These are phyloP conservation scores for Boletus pseudo-olivaceus DNA, from an alignment of 768 basidiomycete species.

Conservation along the genomic window DNA sequence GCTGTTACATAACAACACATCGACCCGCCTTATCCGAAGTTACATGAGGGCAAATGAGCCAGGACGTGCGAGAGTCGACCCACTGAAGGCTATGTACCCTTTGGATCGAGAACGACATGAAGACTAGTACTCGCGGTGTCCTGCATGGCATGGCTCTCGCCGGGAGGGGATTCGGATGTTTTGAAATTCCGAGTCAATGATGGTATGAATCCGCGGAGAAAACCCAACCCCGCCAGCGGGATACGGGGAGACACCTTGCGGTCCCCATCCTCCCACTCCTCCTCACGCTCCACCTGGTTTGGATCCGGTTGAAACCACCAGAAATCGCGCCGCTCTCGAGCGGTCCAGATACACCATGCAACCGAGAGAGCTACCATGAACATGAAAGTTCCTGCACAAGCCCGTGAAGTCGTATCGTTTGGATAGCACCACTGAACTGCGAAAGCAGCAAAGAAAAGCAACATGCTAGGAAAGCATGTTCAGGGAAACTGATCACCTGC, in stretches of 20 bases:
- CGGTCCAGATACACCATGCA: slow-evolving; percentile 41
- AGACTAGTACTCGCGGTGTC: background rate
- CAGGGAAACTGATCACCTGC: background rate
- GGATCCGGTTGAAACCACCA: slow-evolving; percentile 30
- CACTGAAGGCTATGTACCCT: background rate
- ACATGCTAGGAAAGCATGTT: slow-evolving; percentile 18
- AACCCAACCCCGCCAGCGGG: background rate
- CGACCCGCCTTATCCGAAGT: no score
- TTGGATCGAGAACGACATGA: background rate
- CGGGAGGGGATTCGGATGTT: background rate
- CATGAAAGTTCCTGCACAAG: slow-evolving; percentile 32
- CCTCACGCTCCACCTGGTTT: background rate
- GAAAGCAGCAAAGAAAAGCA: slow-evolving; percentile 28
- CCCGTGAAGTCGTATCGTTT: slow-evolving; percentile 6
- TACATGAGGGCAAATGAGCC: background rate
- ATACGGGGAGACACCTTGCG: background rate
- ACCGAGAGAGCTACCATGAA: slow-evolving; percentile 32
- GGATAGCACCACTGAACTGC: slow-evolving; percentile 22
- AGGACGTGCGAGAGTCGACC: background rate
- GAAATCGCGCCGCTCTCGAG: slow-evolving; percentile 5
- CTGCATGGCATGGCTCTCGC: slow-evolving; percentile 1
- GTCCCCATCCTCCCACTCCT: background rate
- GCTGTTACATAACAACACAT: background rate
- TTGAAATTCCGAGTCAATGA: background rate
- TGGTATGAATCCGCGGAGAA: background rate